Evolutionary conservation across 768 basidiomycete genomes (phyloP).

Genomic region (Mycena crocata): DNA sequence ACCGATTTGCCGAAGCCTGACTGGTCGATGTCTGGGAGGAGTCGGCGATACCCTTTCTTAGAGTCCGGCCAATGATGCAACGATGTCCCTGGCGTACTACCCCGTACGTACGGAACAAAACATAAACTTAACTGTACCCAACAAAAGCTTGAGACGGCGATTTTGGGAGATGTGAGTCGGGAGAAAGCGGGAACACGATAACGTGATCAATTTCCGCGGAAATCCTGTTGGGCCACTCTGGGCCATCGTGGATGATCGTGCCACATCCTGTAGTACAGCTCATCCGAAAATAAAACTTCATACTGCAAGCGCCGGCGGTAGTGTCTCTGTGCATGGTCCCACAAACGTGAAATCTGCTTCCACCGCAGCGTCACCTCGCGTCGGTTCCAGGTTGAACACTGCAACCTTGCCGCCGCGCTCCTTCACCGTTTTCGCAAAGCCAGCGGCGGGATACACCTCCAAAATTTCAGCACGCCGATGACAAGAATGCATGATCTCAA

Average conservation of each 20-base stretch:
- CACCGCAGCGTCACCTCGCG: constrained; percentile 29
- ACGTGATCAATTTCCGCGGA: too few relatives aligned
- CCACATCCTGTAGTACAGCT: neutral
- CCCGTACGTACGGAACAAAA: too few relatives aligned
- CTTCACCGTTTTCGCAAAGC: constrained; percentile 40
- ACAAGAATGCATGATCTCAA: neutral
- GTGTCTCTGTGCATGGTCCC: constrained; percentile 44
- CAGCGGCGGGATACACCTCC: constrained; percentile 46
- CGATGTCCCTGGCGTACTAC: too few relatives aligned
- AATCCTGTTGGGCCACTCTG: too few relatives aligned
- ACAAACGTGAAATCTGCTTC: constrained; percentile 49
- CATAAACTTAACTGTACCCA: too few relatives aligned
- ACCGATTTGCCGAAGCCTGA: too few relatives aligned
- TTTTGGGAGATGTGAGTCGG: too few relatives aligned
- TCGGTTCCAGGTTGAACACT: constrained; percentile 49
- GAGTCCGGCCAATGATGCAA: too few relatives aligned
- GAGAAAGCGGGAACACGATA: too few relatives aligned
- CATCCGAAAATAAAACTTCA: neutral
- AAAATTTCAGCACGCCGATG: neutral
- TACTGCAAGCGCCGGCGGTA: constrained; percentile 24
- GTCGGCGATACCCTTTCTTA: too few relatives aligned
- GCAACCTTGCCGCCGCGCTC: constrained; percentile 49
- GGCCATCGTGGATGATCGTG: neutral
- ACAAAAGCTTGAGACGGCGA: too few relatives aligned
- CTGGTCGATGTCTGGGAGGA: too few relatives aligned